Base-by-base conservation (phyloP, 768 basidiomycete species). In the Lactarius akahatsu region DNA sequence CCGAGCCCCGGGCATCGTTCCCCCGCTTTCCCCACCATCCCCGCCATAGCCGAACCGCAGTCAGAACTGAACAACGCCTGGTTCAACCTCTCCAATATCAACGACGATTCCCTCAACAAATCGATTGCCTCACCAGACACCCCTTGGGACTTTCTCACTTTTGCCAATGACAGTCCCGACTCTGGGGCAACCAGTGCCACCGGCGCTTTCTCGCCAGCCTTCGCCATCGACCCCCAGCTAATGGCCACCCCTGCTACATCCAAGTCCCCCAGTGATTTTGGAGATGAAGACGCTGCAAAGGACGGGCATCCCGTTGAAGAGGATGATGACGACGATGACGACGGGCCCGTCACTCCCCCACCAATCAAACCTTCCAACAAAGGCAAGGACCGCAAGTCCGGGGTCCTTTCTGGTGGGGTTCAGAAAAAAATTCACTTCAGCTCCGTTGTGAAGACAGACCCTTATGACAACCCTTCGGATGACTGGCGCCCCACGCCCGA, bases 401-500 rank as follows among this genome's bases (percentile, higher is more conserved):
- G 88, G 0, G 87, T 93, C 57, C 83, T 85, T 60, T 85, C 86
- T 3, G 91, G 91, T 4, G 92, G 91, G 18, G 77, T 94, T 62
- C 81, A 80, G 61, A 94, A 94, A 77, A 84, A 86, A 30, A 72
- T 80, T 1, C 66, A 76, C 30, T 54, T 75, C 59, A 66, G 75
- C 13, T 71, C 77, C 4, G 74, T 75, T 23, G 78, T 77, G 64
- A 79, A 79, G 68, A 77, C 77, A 65, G 71, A 70, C 10, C 81
- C 83, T 45, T 80, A 84, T 6, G 82, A 85, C 55, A 83, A 85
- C 30, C 76, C 87, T 5, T 82, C 87, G 18, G 89, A 89, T 38
- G 90, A 94, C 71, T 93, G 92, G 90, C 84, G 92, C 58, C 93
- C 92, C 9, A 84, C 86, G 4, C 90, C 94, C 0, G 96, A 97